Evolutionary conservation across 1,139 yeast genomes (phyloP), one percentile per base, ranked within the genome.

Genomic region (Martiniozyma asiatica): DNA sequence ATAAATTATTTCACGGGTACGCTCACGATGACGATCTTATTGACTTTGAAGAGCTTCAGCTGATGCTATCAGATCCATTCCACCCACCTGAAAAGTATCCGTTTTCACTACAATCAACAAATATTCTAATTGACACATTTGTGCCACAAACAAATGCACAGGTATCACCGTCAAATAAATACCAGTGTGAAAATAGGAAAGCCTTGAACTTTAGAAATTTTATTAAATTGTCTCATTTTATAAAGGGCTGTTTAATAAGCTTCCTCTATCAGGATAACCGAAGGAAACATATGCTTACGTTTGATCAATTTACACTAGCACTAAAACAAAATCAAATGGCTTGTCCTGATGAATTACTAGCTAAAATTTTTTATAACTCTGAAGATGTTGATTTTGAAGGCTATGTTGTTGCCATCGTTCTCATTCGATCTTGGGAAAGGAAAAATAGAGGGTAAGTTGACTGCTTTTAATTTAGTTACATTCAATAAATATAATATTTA

Each of bases 211-310:
- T 45, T 16, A 35, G 48, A 12, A 36, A 39, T 20, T 51, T 51
- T 30, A 40, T 50, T 11, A 40, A 38, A 14, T 26, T 50, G 32
- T 41, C 48, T 26, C 35, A 32, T 7, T 51, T 50, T 30, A 20
- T 50, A 13, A 46, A 48, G 30, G 53, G 53, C 3, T 50, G 53
- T 34, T 43, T 35, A 29, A 41, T 38, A 3, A 45, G 50, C 8
- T 50, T 50, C 30, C 38, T 38, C 10, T 44, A 37, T 35, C 45
- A 48, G 31, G 54, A 50, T 33, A 33, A 30, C 4, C 45, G 40
- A 22, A 29, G 32, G 4, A 39, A 50, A 8, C 44, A 45, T 26
- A 31, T 32, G 17, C 32, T 51, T 15, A 47, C 44, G 18, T 38
- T 45, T 15, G 36, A 39, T 3, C 54, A 50, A 30, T 50, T 51